Evolutionary conservation across 1,284 basidiomycete genomes (phyloP), one percentile per base, ranked within the genome.

Genomic region (Papiliotrema flavescens): DNA sequence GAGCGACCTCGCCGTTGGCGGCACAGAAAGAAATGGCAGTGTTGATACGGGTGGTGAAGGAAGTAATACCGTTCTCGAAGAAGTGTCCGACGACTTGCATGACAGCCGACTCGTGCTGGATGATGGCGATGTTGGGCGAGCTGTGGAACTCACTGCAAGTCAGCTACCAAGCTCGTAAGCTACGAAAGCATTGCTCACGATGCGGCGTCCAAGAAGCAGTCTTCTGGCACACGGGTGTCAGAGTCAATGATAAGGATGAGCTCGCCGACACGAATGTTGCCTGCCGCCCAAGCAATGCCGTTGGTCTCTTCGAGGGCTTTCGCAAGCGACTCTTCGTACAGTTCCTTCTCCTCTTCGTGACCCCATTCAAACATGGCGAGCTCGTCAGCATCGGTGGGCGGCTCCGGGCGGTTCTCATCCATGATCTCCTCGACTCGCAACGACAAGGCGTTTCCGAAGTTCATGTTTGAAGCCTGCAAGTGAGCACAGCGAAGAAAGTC

Each of bases 41-140:
- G 74, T 89, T 87, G 26, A 88, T 82, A 20, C 84, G 82, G 4
- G 53, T 63, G 1, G 88, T 90, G 77, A 92, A 92, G 74, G 86
- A 86, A 1, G 88, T 84, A 70, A 92, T 86, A 3, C 86, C 87
- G 66, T 87, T 88, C 71, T 91, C 67, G 64, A 92, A 91, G 75
- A 88, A 91, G 72, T 89, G 86, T 69, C 87, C 78, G 0, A 85
- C 86, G 61, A 92, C 89, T 71, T 89, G 85, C 87, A 91, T 89
- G 56, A 74, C 73, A 24, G 61, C 70, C 7, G 78, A 79, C 65
- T 78, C 79, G 44, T 67, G 63, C 54, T 70, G 68, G 51, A 67
- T 67, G 54, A 69, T 67, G 19, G 65, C 67, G 28, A 69, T 59
- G 32, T 69, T 57, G 5, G 67, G 67, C n/a, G 60, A 62, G 22